phyloP scores from a whole-genome alignment of 2,329 filamentous ascomycete genomes.

The Ophiocordyceps camponoti-saundersi region DNA sequence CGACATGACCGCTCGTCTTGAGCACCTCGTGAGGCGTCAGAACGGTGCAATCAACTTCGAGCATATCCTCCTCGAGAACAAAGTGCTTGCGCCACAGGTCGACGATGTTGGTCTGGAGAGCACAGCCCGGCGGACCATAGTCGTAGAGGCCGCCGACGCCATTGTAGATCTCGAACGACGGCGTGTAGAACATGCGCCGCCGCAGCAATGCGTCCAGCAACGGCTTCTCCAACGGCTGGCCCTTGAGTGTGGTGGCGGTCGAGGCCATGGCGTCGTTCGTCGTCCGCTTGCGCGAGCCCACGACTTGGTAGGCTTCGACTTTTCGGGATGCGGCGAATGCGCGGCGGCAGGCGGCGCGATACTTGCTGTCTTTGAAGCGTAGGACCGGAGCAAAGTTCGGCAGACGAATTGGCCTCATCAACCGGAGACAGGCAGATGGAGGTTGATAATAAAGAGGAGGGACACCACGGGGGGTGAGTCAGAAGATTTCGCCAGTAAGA shows the following conservation, averaged over 20 bases:
- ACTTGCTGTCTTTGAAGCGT: background rate
- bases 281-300: slow-evolving; percentile 9
- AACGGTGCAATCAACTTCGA: slow-evolving; percentile 87
- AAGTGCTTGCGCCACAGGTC: slow-evolving; percentile 90
- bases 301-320: slow-evolving; percentile 12
- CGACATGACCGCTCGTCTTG: slow-evolving; percentile 91
- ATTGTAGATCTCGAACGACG: slow-evolving; percentile 89
- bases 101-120: slow-evolving; percentile 74
- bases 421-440: slow-evolving; percentile 3
- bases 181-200: slow-evolving; percentile 85
- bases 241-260: slow-evolving; percentile 61
- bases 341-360: slow-evolving; percentile 5
- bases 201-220: slow-evolving; percentile 73
- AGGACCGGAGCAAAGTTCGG: background rate
- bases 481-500: background rate
- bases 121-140: slow-evolving; percentile 78
- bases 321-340: slow-evolving; percentile 12
- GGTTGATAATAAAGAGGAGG: background rate
- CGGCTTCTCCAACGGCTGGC: slow-evolving; percentile 72
- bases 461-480: slow-evolving; percentile 1
- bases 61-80: slow-evolving; percentile 82
- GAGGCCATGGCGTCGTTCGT: slow-evolving; percentile 23
- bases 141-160: slow-evolving; percentile 82
- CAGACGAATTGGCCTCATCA: slow-evolving; percentile 11
- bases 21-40: slow-evolving; percentile 85